These are phyloP conservation scores for Saturnispora diversa DNA, from an alignment of 805 yeast species.

Conservation along the genomic window DNA sequence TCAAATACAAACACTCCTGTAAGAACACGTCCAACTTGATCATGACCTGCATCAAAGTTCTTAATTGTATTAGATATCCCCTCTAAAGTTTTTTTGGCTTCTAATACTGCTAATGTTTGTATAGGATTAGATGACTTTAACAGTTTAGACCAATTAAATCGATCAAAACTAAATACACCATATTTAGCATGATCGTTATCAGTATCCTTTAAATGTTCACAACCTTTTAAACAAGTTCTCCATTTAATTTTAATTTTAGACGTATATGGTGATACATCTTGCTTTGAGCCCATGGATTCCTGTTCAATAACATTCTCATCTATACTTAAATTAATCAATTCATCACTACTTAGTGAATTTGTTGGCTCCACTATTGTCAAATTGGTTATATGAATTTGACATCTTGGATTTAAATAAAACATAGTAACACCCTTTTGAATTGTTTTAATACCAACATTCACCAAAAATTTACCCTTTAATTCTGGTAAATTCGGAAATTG, in stretches of 20 bases:
- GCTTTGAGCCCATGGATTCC: conserved; percentile 2
- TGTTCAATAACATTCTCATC: conserved; percentile 19
- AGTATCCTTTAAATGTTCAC: conserved; percentile 36
- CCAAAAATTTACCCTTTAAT: conserved; percentile 47
- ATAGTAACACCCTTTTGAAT: conserved; percentile 47
- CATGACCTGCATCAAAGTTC: conserved; percentile 3
- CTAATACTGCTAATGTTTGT: conserved; percentile 10
- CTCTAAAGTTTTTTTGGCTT: conserved; percentile 14
- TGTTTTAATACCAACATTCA: conserved; percentile 49
- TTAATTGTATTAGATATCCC: conserved; percentile 9
- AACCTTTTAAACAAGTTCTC: conserved; percentile 48
- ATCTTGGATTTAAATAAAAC: conserved; percentile 45
- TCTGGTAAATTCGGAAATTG: conserved; percentile 47
- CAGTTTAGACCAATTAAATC: conserved; percentile 18
- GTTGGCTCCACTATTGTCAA: conserved; percentile 29
- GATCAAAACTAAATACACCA: conserved; percentile 22
- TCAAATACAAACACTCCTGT: conserved; percentile 61
- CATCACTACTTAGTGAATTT: conserved; percentile 20
- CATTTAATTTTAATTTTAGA: conserved; percentile 49
- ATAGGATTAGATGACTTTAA: conserved; percentile 15
- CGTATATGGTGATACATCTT: conserved; percentile 30
- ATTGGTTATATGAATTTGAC: conserved; percentile 45
- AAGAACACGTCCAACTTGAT: conserved; percentile 30
- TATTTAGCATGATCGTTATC: conserved; percentile 22
- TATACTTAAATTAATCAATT: conserved; percentile 23